Percentiles rank a stretch among this genome's conserved stretches.
Evolutionary conservation across 768 basidiomycete species (phyloP).

Genomic region (Leccinum rimulosum): DNA sequence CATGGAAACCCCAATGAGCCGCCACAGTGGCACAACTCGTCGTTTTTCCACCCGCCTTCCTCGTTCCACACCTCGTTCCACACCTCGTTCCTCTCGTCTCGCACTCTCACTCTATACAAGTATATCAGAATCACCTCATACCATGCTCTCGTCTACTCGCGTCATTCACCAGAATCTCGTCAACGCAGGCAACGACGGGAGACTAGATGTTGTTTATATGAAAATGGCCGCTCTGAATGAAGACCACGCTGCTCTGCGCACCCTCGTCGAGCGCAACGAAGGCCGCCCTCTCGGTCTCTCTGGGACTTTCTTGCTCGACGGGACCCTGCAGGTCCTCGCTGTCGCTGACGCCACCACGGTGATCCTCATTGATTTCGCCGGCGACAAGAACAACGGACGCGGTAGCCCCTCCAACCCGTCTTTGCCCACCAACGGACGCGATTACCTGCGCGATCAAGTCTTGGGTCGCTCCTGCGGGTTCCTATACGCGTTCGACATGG

Average conservation of each 20-base stretch:
- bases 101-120: not conserved
- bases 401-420: constrained; percentile 15
- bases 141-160: not conserved
- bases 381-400: constrained; percentile 34
- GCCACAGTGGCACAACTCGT: not conserved
- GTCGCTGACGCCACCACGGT: constrained; percentile 28
- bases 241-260: constrained; percentile 19
- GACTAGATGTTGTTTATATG: constrained; percentile 14
- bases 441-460: constrained; percentile 30
- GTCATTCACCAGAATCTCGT: constrained; percentile 28
- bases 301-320: constrained; percentile 19
- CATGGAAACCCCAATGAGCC: not conserved
- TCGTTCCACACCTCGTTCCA: not conserved
- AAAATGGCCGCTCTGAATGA: constrained; percentile 23
- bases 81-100: constrained; percentile 1
- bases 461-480: constrained; percentile 27
- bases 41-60: constrained; percentile 6
- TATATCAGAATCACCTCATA: not conserved
- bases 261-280: constrained; percentile 31
- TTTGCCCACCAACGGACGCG: constrained; percentile 14
- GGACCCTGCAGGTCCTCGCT: constrained; percentile 26
- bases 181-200: constrained; percentile 25
- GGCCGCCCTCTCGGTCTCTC: constrained; percentile 34
- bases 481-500: constrained; percentile 33
- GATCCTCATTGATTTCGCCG: constrained; percentile 26